These are phyloP conservation scores for Phytophthora colocasiae DNA, from an alignment of 352 stramenopile species.

Conservation along the genomic window DNA sequence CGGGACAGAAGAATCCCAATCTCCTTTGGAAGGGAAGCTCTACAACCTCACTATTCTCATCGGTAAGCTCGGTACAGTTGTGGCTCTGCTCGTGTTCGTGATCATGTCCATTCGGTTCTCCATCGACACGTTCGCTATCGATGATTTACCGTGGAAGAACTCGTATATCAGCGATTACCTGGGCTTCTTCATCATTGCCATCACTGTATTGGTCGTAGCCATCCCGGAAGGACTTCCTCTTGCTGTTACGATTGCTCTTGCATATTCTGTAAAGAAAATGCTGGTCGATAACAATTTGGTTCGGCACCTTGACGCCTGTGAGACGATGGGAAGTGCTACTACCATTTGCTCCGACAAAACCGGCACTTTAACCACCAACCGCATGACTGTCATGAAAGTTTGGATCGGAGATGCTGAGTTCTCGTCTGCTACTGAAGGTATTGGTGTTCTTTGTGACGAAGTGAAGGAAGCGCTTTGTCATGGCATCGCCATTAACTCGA, in stretches of 20 bases:
- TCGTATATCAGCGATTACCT: slow-evolving; percentile 55
- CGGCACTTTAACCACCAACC: slow-evolving; percentile 97
- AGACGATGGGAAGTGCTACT: slow-evolving; percentile 93
- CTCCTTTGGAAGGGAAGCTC: slow-evolving; percentile 56
- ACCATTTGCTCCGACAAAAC: slow-evolving; percentile 95
- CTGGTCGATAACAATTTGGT: slow-evolving; percentile 85
- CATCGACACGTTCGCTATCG: slow-evolving; percentile 48
- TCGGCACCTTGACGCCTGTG: slow-evolving; percentile 76
- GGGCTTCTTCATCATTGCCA: slow-evolving; percentile 72
- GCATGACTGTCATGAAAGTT: slow-evolving; percentile 94
- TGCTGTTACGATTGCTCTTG: slow-evolving; percentile 95
- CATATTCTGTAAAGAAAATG: slow-evolving; percentile 92
- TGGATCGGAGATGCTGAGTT: slow-evolving; percentile 68
- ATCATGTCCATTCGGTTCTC: slow-evolving; percentile 72
- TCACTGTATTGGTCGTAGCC: slow-evolving; percentile 92
- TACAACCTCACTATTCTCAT: slow-evolving; percentile 67
- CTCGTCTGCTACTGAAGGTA: slow-evolving; percentile 27
- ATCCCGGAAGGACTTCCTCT: slow-evolving; percentile 96
- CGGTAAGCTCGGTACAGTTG: slow-evolving; percentile 63
- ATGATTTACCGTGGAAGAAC: slow-evolving; percentile 43
- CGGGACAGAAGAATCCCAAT: slow-evolving; percentile 37
- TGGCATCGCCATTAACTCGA: slow-evolving; percentile 58
- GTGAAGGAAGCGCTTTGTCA: slow-evolving; percentile 43
- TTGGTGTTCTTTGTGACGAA: slow-evolving; percentile 26
- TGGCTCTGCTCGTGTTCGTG: slow-evolving; percentile 66